phyloP scores from a whole-genome alignment of 345 rosid genomes.

The Dimocarpus longan region DNA sequence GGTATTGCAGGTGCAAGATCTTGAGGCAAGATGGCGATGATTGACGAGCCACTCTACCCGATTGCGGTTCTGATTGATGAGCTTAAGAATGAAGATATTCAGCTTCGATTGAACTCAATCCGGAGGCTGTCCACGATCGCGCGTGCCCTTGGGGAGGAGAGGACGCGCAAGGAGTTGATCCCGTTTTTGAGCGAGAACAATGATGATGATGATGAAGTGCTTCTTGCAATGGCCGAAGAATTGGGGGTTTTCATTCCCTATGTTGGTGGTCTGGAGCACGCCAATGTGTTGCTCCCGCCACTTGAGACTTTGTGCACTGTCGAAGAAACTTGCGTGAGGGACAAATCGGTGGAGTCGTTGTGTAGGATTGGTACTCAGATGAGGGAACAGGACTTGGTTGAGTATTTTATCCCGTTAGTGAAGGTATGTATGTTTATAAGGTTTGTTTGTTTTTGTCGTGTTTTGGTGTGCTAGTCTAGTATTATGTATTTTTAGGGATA shows the following conservation, averaged over 20 bases:
- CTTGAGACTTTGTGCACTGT: slow-evolving; percentile 67
- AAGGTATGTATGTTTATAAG: slow-evolving; percentile 56
- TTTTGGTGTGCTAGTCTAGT: neutral
- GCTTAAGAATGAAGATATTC: slow-evolving; percentile 79
- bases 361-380: slow-evolving; percentile 73
- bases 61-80: slow-evolving; percentile 79
- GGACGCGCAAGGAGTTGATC: slow-evolving; percentile 73
- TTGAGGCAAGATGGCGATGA: slow-evolving; percentile 50
- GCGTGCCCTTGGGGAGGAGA: slow-evolving; percentile 78
- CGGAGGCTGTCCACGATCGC: slow-evolving; percentile 71
- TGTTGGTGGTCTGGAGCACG: slow-evolving; percentile 72
- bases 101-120: slow-evolving; percentile 71
- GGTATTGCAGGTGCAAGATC: slow-evolving; percentile 19
- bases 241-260: slow-evolving; percentile 78
- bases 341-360: slow-evolving; percentile 69
- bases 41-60: slow-evolving; percentile 78
- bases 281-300: slow-evolving; percentile 66
- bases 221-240: slow-evolving; percentile 81
- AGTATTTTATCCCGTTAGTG: slow-evolving; percentile 57
- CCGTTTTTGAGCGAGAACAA: slow-evolving; percentile 78
- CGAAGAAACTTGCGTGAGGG: slow-evolving; percentile 82
- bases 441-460: neutral
- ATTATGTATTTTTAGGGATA: neutral
- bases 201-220: slow-evolving; percentile 82
- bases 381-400: slow-evolving; percentile 72